Evolutionary conservation across 1,284 basidiomycete genomes (phyloP).

Genomic region (Leccinum fallax): DNA sequence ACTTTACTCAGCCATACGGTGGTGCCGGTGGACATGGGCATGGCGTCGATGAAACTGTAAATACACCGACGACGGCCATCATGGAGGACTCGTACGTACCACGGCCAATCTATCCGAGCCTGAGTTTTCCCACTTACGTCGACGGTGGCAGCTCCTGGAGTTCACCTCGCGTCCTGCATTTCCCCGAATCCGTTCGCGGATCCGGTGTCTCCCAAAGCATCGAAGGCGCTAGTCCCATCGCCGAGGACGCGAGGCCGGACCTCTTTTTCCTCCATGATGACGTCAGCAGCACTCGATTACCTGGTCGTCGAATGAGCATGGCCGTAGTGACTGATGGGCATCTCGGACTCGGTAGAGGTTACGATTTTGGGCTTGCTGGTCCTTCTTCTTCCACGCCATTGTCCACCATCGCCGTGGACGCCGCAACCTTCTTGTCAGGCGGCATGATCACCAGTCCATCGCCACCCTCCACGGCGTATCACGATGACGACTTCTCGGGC

Average conservation of each 20-base stretch:
- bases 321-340: conserved; percentile 15
- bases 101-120: conserved; percentile 8
- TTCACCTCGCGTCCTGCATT: conserved; percentile 26
- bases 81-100: conserved; percentile 28
- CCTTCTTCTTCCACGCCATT: conserved; percentile 16
- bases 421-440: conserved; percentile 16
- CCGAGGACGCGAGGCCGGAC: conserved; percentile 32
- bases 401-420: conserved; percentile 21
- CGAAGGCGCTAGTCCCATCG: conserved; percentile 16
- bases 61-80: conserved; percentile 29
- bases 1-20: conserved; percentile 25
- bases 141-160: conserved; percentile 29
- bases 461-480: conserved; percentile 28
- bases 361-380: conserved; percentile 8
- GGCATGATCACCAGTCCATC: conserved; percentile 25
- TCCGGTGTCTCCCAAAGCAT: conserved; percentile 23
- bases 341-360: conserved; percentile 6
- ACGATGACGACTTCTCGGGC: conserved; percentile 25
- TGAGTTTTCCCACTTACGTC: conserved; percentile 27
- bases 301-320: conserved; percentile 21
- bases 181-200: conserved; percentile 26
- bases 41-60: conserved; percentile 25
- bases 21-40: conserved; percentile 11
- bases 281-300: conserved; percentile 15
- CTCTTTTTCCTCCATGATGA: conserved; percentile 23